Evolutionary conservation across 2,329 filamentous ascomycete genomes (phyloP), one percentile per base, ranked within the genome.

Genomic region (Xylaria hypoxylon): DNA sequence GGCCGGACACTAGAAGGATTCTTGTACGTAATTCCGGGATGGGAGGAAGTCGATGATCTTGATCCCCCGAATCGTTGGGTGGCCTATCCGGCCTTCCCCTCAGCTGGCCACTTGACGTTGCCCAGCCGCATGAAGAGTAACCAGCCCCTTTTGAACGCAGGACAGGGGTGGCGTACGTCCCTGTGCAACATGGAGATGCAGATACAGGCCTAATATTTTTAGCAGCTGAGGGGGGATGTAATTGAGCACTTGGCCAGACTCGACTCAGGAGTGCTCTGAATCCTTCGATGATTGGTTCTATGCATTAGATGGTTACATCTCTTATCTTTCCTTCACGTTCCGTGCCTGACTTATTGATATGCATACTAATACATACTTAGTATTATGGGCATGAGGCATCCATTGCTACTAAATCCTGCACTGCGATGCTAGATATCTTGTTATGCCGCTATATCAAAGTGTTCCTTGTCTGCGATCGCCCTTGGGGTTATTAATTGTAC

Each of bases 1-100:
- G 59, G 45, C 66, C 63, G 66, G 62, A 17, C 33, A 52, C 56
- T 48, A 59, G 51, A 26, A 52, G 59, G 59, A 59, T 58, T 67
- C 52, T 67, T 60, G 63, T 68, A 68, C 67, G 67, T 68, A 68
- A 68, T 67, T 64, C 56, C 55, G 64, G 56, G 24, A 58, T 47
- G 63, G 56, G 48, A 62, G 63, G 57, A 57, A 40, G 42, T 56
- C 51, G 55, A 59, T 48, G 59, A 63, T 57, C 59, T 45, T 50
- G 38, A 47, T 15, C 50, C 6, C 61, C 59, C 50, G 63, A 48
- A 63, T 42, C 31, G 51, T 64, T 67, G 58, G 60, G 61, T 35
- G 48, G 42, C 48, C 24, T 48, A 28, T 40, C 53, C 56, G 52
- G 38, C 31, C 45, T 42, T 55, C 62, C 63, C 59, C 62, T 65